Evolutionary conservation across 106 monocot species (phyloP).

Genomic region (Hemerocallis citrina): DNA sequence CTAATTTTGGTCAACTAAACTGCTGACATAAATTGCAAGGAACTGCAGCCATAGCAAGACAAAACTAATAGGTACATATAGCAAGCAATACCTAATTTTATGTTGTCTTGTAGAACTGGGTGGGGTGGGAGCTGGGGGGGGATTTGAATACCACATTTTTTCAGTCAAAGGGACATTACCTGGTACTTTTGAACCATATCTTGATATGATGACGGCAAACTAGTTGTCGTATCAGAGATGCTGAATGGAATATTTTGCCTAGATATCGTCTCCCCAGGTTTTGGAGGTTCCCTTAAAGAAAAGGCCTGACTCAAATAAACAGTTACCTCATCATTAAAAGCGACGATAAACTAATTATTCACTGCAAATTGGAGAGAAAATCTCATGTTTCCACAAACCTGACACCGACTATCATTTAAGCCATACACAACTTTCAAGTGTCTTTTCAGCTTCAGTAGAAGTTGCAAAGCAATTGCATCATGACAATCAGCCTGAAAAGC

Average conservation of each 20-base stretch:
- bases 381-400: conserved; percentile 34
- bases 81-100: too few species aligned
- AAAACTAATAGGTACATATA: too few species aligned
- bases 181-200: conserved; percentile 71
- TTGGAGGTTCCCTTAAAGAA: conserved; percentile 78
- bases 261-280: conserved; percentile 63
- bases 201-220: conserved; percentile 31
- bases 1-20: too few species aligned
- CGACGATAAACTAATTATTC: background rate
- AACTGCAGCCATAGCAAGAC: too few species aligned
- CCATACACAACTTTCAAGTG: conserved; percentile 77
- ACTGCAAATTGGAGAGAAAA: background rate
- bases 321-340: background rate
- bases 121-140: too few species aligned
- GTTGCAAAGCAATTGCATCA: conserved; percentile 78
- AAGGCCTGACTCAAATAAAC: conserved; percentile 53
- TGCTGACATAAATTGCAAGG: too few species aligned
- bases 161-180: conserved; percentile 29
- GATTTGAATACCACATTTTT: too few species aligned
- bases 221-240: conserved; percentile 29
- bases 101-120: too few species aligned
- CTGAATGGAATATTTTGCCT: conserved; percentile 80
- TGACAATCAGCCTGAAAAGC: conserved; percentile 78
- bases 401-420: conserved; percentile 80
- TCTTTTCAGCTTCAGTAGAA: conserved; percentile 87